Conservation (phyloP, 495 filamentous ascomycete genomes). For the Penicillium nucicola region DNA sequence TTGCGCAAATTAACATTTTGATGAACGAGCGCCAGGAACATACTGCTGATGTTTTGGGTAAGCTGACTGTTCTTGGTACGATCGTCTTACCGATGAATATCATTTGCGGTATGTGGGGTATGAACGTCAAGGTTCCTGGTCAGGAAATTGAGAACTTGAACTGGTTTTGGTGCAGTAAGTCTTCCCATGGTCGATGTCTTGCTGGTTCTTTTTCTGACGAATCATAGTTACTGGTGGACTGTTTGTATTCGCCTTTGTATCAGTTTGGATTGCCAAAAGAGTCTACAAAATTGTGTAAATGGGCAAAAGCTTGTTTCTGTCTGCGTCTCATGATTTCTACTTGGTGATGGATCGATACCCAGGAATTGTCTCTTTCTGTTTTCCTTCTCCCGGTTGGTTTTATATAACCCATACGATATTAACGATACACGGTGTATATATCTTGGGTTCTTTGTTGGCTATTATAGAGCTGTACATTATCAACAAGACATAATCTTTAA, state of each 20-base stretch:
- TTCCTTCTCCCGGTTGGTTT: too few species aligned
- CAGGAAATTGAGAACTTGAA: slow-evolving; percentile 64
- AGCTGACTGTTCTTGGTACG: slow-evolving; percentile 91
- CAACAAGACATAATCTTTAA: not conserved
- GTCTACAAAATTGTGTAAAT: slow-evolving; percentile 63
- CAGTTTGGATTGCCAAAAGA: slow-evolving; percentile 80
- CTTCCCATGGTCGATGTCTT: not conserved
- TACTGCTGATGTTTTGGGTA: slow-evolving; percentile 90
- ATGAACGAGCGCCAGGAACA: slow-evolving; percentile 98
- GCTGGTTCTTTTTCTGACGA: slow-evolving; percentile 3
- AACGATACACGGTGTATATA: slow-evolving; percentile 2
- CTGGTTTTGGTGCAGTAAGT: slow-evolving; percentile 64
- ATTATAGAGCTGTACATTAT: slow-evolving; percentile 5
- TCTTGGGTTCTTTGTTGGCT: not conserved
- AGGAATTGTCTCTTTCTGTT: not conserved
- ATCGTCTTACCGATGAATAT: slow-evolving; percentile 98
- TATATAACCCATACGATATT: not conserved
- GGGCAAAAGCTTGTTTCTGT: not conserved
- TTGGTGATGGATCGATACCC: not conserved
- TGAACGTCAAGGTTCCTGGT: slow-evolving; percentile 95
- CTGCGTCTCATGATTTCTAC: not conserved
- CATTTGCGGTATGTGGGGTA: slow-evolving; percentile 97
- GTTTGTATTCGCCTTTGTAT: slow-evolving; percentile 70
- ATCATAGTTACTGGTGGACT: slow-evolving; percentile 66
- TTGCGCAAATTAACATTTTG: slow-evolving; percentile 89